Base-by-base conservation (phyloP, 331 rosid genomes). In the Telfairia occidentalis region DNA sequence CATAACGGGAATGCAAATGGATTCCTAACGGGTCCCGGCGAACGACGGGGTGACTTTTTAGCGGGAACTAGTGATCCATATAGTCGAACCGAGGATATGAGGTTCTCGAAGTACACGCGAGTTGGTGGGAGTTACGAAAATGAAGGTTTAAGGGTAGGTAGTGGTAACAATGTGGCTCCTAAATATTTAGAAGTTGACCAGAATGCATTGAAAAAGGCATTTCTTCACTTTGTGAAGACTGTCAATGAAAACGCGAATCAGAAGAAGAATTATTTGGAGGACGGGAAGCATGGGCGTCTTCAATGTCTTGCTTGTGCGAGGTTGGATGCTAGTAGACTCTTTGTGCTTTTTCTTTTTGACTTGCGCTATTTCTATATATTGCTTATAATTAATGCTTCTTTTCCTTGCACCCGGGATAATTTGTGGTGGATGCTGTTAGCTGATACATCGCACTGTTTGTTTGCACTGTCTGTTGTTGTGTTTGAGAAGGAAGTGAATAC, bases 241-340 rank as follows among this genome's bases (percentile, higher is more conserved):
- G 77, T 92, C 29, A 86, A 90, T 58, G 99, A 95, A 64, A 89
- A 84, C 57, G 53, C 86, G 0, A 35, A 48, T 11, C 92, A 85
- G 78, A 90, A 81, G 88, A 95, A 88, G 86, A 83, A 28, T 82
- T 92, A 80, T 83, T 80, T 89, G 77, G 96, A 89, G 84, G 85
- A 95, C 24, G 97, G 96, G 42, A 92, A 90, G 78, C 87, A 82
- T 24, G 92, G 90, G 9, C 89, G 89, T 55, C 88, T 92, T 78
- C 96, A 78, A 21, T 95, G 99, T 71, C 46, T 85, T 81, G 99
- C 90, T 76, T 95, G 99, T 70, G 81, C 84, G 89, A 95, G 99
- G 99, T 92, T 79, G 81, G 88, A 46, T 81, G 69, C 54, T 65
- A 29, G 69, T 79, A 66, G 59, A 75, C 73, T 52, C 82, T 37